Base-by-base conservation (phyloP, 768 basidiomycete species). In the Boletus eberwhitei region DNA sequence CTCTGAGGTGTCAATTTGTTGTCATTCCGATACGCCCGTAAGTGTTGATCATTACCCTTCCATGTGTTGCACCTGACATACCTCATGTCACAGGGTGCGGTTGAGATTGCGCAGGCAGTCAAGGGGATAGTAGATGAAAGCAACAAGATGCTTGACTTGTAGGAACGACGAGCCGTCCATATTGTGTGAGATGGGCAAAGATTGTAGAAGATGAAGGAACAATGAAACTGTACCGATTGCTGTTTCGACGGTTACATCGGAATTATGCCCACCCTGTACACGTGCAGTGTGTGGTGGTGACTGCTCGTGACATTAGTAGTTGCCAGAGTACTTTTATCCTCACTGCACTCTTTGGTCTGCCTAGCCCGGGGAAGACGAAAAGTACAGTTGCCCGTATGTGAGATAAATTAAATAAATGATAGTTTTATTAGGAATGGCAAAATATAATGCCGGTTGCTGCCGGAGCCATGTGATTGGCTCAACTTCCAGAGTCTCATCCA, bases 1-100 rank as follows among this genome's bases (percentile, higher is more conserved):
- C 9, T 52, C 59, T 0, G 79, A 82, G 48, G 80, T 86, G 0
- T 79, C 84, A 5, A 85, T 86, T 21, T 86, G 83, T 51, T 81
- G 81, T 54, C 85, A 86, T 63, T 85, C 83, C 0, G 84, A 86
- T 52, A 85, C 82, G 1, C 82, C 85, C 1, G 81, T 85, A 37
- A 63, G 82, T 64, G 51, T 31, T 5, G 9, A 12, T 16, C n/a
- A 37, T 49, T 42, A 1, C 6, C 13, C 8, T 8, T 21, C 4
- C 14, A 42, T 47, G 26, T 35, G 32, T 32, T 59, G 9, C 2
- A 36, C 5, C n/a, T 47, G 47, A 58, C 22, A 22, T 21, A 6
- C 11, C 24, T 36, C n/a, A 16, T 29, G 11, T 29, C 24, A 22
- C 48, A 84, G 81, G 82, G 77, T 19, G 80, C 82, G 0, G 77